Conservation (phyloP, 2,329 filamentous ascomycete species). For the Cladobotryum protrusum region DNA sequence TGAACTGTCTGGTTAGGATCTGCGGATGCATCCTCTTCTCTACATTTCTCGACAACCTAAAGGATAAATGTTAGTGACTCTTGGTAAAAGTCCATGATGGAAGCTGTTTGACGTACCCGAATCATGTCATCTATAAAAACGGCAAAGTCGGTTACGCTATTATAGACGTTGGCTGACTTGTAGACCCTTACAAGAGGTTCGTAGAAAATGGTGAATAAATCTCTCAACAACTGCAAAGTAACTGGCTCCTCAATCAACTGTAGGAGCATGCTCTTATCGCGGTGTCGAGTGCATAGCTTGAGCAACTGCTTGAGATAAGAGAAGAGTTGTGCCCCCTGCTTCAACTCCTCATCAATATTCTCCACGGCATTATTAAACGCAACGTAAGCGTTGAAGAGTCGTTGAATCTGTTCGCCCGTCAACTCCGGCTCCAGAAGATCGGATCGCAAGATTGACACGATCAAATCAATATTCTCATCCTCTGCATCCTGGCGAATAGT, state of each 20-base stretch:
- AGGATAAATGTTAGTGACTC: not conserved
- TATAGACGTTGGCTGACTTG: slow-evolving; percentile 98
- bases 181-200: slow-evolving; percentile 95
- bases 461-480: slow-evolving; percentile 70
- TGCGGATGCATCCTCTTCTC: slow-evolving; percentile 75
- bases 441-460: slow-evolving; percentile 78
- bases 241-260: slow-evolving; percentile 91
- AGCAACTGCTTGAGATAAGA: slow-evolving; percentile 91
- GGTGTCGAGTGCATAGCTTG: slow-evolving; percentile 83
- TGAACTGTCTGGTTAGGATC: slow-evolving; percentile 98
- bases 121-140: slow-evolving; percentile 91
- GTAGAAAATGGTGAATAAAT: slow-evolving; percentile 98
- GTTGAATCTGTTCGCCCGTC: slow-evolving; percentile 67
- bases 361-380: slow-evolving; percentile 91
- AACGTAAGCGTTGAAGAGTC: slow-evolving; percentile 89
- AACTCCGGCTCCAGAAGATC: slow-evolving; percentile 69
- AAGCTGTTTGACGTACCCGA: slow-evolving; percentile 43
- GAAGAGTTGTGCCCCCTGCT: slow-evolving; percentile 84
- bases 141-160: slow-evolving; percentile 93
- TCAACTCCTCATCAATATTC: slow-evolving; percentile 81
- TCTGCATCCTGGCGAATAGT: slow-evolving; percentile 67
- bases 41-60: slow-evolving; percentile 59
- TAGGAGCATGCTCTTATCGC: slow-evolving; percentile 97
- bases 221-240: slow-evolving; percentile 92
- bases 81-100: not conserved